Conservation (phyloP, 306 rosid species). For the Hylodesmum podocarpum region DNA sequence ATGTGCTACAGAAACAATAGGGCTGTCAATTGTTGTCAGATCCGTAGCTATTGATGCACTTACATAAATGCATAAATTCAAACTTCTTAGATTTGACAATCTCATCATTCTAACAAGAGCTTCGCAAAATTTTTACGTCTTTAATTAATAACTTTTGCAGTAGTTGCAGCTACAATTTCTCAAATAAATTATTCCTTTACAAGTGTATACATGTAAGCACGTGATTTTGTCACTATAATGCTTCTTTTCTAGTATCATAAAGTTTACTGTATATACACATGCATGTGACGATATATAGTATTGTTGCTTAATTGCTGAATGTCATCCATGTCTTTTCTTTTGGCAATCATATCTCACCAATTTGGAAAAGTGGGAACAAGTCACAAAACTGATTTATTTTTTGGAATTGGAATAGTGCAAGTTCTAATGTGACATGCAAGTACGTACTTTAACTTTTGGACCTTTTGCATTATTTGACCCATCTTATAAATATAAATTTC, state of each 20-base stretch:
- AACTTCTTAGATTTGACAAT: not conserved
- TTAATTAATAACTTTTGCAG: not conserved
- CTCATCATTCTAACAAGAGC: not conserved
- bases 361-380: conserved; percentile 15
- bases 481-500: not conserved
- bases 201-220: not conserved
- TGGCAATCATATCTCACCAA: conserved; percentile 24
- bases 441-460: conserved; percentile 32
- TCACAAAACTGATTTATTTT: not conserved
- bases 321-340: conserved; percentile 18
- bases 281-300: conserved; percentile 17
- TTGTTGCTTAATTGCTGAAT: conserved; percentile 23
- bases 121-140: not conserved
- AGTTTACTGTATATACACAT: conserved; percentile 23
- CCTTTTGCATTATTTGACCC: conserved; percentile 23
- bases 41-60: not conserved
- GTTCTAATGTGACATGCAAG: conserved; percentile 31
- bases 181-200: not conserved
- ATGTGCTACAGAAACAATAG: not conserved
- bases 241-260: conserved; percentile 6
- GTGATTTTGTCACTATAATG: conserved; percentile 9
- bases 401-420: conserved; percentile 3
- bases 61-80: not conserved
- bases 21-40: not conserved
- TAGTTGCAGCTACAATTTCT: not conserved